Conservation (phyloP, 2,329 filamentous ascomycete species). For the Penicillium oxalicum region DNA sequence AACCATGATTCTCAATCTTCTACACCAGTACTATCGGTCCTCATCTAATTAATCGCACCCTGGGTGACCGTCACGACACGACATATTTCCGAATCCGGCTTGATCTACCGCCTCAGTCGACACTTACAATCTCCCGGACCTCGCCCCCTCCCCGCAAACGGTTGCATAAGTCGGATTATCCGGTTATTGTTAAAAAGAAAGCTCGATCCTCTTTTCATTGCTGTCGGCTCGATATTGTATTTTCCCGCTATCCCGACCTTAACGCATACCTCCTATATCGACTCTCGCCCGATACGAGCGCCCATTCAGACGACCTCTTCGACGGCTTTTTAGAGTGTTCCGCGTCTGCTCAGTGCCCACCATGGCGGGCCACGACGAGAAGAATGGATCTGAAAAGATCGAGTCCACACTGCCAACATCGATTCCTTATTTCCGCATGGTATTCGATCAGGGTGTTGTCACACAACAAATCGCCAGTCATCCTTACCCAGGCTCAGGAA, state of each 20-base stretch:
- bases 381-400: conserved; percentile 21
- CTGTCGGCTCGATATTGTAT: too few relatives aligned
- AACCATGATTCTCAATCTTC: background rate
- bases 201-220: too few relatives aligned
- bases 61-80: background rate
- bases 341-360: conserved; percentile 12
- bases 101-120: background rate
- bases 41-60: background rate
- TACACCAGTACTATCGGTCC: background rate
- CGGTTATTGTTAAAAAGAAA: background rate
- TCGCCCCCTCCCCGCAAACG: conserved; percentile 8
- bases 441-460: conserved; percentile 55
- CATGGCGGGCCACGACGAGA: conserved; percentile 25
- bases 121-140: background rate
- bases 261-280: background rate
- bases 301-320: background rate
- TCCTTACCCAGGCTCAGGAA: conserved; percentile 57
- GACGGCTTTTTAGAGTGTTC: background rate
- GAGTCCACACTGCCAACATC: conserved; percentile 24
- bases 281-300: background rate
- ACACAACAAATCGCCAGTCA: conserved; percentile 52
- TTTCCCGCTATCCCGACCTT: too few relatives aligned
- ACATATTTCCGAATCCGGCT: conserved; percentile 4
- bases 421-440: conserved; percentile 45
- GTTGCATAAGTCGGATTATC: conserved; percentile 5